Conservation (phyloP, 2,329 filamentous ascomycete genomes). For the Seiridium unicorne region DNA sequence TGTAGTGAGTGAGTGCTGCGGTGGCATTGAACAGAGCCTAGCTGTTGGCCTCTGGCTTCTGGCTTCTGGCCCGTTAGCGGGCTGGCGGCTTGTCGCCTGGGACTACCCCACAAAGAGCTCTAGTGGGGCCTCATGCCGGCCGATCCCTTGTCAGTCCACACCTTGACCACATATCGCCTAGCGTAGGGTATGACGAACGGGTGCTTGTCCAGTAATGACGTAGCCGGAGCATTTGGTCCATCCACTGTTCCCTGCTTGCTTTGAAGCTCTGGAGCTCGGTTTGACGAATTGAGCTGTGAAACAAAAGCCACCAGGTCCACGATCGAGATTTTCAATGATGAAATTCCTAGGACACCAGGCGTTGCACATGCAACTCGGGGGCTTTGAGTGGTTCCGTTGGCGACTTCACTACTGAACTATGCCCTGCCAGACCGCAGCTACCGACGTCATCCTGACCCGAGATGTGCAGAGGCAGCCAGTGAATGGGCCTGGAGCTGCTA, state of each 20-base stretch:
- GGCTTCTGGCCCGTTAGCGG: too few species aligned
- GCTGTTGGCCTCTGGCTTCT: too few species aligned
- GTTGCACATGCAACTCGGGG: constrained; percentile 4
- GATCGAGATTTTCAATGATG: constrained; percentile 16
- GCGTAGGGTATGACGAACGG: too few species aligned
- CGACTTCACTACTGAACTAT: background rate
- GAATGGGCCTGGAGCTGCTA: background rate
- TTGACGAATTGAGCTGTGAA: constrained; percentile 3
- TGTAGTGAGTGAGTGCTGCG: too few species aligned
- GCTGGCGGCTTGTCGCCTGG: too few species aligned
- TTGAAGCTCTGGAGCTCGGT: background rate
- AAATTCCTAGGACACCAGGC: constrained; percentile 9
- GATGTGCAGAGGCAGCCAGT: background rate
- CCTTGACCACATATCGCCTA: too few species aligned
- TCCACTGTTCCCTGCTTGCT: background rate
- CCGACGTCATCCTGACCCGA: background rate
- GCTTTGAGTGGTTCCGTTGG: background rate
- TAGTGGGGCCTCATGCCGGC: too few species aligned
- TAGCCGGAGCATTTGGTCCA: constrained; percentile 26
- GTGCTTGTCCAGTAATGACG: constrained; percentile 17
- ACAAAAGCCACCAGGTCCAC: constrained; percentile 7
- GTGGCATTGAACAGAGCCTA: too few species aligned
- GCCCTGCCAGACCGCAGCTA: background rate
- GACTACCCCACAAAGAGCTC: too few species aligned
- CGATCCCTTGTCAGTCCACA: too few species aligned